Percentiles rank a stretch among this genome's conserved stretches.
Conservation (phyloP, 331 rosid genomes). For the Stylosanthes scabra region DNA sequence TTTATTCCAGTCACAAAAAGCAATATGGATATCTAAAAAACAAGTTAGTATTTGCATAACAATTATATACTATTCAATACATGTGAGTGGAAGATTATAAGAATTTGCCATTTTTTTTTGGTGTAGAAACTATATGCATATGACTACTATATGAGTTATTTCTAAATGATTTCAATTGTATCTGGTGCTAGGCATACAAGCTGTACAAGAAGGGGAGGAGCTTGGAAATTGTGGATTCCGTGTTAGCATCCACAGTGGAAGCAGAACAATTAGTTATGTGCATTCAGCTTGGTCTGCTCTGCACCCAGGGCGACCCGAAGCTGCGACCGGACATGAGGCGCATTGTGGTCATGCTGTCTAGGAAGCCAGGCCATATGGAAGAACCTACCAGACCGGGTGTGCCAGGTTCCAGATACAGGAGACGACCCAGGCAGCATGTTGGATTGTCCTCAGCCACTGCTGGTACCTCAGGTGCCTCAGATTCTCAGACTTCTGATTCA, state of each 20-base stretch:
- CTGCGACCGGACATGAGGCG: constrained; percentile 80
- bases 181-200: constrained; percentile 70
- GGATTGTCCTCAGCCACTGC: constrained; percentile 51
- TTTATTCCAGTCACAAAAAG: background rate
- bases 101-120: no score
- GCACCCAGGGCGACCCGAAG: constrained; percentile 80
- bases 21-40: no score
- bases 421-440: constrained; percentile 42
- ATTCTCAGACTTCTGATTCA: constrained; percentile 49
- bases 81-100: no score
- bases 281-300: constrained; percentile 73
- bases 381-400: constrained; percentile 84
- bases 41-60: background rate
- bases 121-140: no score
- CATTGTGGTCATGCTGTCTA: constrained; percentile 74
- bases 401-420: constrained; percentile 67
- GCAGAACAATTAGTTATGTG: constrained; percentile 76
- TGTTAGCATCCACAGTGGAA: constrained; percentile 53
- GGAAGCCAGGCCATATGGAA: constrained; percentile 65
- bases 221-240: constrained; percentile 71
- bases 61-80: background rate
- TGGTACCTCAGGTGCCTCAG: constrained; percentile 54
- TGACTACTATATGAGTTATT: no score
- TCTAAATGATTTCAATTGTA: background rate
- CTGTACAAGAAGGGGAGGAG: constrained; percentile 77